Evolutionary conservation across 805 yeast species (phyloP).

Genomic region (Lachancea dasiensis): DNA sequence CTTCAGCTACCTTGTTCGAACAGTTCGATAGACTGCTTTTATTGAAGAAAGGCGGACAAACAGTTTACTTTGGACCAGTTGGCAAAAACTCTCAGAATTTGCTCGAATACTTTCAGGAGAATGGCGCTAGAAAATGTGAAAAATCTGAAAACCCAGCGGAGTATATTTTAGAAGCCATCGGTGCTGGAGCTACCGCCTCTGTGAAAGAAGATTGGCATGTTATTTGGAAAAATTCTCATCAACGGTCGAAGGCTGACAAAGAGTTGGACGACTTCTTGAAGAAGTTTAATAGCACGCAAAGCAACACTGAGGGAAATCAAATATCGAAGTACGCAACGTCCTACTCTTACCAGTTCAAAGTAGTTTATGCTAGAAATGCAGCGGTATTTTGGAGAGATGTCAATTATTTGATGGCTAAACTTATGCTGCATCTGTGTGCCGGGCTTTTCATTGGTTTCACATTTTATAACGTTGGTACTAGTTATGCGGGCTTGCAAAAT

Average conservation of each 20-base stretch:
- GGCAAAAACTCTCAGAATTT: conserved; percentile 41
- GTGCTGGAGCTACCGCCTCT: conserved; percentile 41
- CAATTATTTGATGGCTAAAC: conserved; percentile 54
- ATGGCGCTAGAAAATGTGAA: conserved; percentile 60
- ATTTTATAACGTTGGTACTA: conserved; percentile 51
- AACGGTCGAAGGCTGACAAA: conserved; percentile 26
- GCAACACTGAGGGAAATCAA: background rate
- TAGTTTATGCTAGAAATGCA: conserved; percentile 37
- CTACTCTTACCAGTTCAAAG: conserved; percentile 38
- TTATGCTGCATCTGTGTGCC: conserved; percentile 42
- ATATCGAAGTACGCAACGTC: conserved; percentile 32
- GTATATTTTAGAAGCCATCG: conserved; percentile 41
- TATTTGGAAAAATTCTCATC: conserved; percentile 47
- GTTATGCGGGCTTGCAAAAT: conserved; percentile 51
- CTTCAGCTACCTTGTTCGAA: conserved; percentile 45
- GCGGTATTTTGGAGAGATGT: conserved; percentile 53
- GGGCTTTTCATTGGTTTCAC: conserved; percentile 69
- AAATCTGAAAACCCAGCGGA: conserved; percentile 39
- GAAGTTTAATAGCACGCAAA: background rate
- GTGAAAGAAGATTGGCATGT: conserved; percentile 52
- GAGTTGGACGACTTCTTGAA: conserved; percentile 25
- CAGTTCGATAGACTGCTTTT: conserved; percentile 43
- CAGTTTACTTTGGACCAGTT: conserved; percentile 35
- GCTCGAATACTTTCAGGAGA: conserved; percentile 53
- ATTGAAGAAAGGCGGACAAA: conserved; percentile 45